Conservation (phyloP, 345 rosid species). For the Heritiera fomes region DNA sequence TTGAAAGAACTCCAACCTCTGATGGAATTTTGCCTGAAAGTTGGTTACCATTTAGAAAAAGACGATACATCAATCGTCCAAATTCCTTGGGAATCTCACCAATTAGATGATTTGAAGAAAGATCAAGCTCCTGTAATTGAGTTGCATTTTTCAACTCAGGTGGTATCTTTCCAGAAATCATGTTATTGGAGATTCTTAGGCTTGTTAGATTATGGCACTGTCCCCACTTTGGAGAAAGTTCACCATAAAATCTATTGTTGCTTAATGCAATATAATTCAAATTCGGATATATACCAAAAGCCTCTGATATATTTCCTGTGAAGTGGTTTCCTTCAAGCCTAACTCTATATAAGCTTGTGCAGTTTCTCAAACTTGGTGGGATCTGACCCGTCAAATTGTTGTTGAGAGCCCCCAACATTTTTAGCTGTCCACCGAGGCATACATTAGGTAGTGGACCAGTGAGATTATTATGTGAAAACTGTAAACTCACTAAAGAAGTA, state of each 20-base stretch:
- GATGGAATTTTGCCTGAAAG: no score
- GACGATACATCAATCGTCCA: not conserved
- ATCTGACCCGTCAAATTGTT: not conserved
- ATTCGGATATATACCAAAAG: constrained; percentile 30
- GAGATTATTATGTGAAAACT: no score
- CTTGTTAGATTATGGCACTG: not conserved
- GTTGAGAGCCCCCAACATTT: not conserved
- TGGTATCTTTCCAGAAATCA: constrained; percentile 16
- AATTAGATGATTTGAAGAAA: constrained; percentile 10
- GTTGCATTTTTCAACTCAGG: constrained; percentile 14
- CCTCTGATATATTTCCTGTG: constrained; percentile 22
- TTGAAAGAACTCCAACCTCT: no score
- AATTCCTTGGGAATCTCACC: constrained; percentile 21
- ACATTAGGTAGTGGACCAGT: no score
- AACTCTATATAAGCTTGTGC: constrained; percentile 26
- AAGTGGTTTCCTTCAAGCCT: constrained; percentile 31
- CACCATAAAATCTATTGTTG: not conserved
- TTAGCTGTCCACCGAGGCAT: no score
- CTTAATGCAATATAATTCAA: not conserved
- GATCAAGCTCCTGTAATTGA: not conserved
- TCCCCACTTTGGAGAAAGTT: not conserved
- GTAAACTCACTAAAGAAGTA: no score
- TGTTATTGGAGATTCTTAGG: constrained; percentile 1
- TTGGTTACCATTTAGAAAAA: constrained; percentile 17
- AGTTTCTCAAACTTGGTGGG: constrained; percentile 23